phyloP scores from a whole-genome alignment of 2,329 filamentous ascomycete genomes.

The Hymenoscyphus albidus region DNA sequence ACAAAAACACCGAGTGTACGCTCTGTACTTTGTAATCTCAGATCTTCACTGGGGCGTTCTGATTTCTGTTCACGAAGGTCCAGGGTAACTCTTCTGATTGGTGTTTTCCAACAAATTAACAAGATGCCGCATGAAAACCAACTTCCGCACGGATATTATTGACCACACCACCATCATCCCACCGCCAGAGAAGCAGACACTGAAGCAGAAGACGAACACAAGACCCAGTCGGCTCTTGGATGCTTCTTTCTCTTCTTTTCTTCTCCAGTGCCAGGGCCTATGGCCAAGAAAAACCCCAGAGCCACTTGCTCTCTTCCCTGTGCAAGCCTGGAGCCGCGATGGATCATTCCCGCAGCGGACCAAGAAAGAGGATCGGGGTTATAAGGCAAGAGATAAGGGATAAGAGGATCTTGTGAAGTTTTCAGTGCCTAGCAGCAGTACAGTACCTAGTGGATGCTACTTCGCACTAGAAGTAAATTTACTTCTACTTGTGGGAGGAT shows the following conservation, averaged over 20 bases:
- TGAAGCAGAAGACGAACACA: background rate
- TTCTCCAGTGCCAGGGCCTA: background rate
- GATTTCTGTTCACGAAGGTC: background rate
- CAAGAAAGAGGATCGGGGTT: background rate
- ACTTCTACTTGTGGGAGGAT: background rate
- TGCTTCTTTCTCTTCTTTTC: background rate
- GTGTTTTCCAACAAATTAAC: background rate
- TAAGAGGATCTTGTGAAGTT: background rate
- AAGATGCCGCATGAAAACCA: background rate
- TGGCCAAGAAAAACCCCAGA: background rate
- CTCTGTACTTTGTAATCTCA: background rate
- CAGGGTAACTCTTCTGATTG: background rate
- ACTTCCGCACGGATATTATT: slow-evolving; percentile 3
- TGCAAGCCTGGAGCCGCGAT: slow-evolving; percentile 2
- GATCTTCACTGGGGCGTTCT: background rate
- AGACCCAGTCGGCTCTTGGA: background rate
- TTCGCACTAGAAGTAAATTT: too few species aligned
- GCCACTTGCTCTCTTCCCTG: background rate
- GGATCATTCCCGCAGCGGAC: background rate
- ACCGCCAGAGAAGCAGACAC: too few species aligned
- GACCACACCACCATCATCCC: background rate
- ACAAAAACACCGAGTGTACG: background rate
- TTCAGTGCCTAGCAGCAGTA: background rate
- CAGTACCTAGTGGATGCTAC: too few species aligned
- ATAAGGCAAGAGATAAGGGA: slow-evolving; percentile 7